Evolutionary conservation across 805 yeast genomes (phyloP), one percentile per base, ranked within the genome.

Genomic region (Myxozyma neotropica): DNA sequence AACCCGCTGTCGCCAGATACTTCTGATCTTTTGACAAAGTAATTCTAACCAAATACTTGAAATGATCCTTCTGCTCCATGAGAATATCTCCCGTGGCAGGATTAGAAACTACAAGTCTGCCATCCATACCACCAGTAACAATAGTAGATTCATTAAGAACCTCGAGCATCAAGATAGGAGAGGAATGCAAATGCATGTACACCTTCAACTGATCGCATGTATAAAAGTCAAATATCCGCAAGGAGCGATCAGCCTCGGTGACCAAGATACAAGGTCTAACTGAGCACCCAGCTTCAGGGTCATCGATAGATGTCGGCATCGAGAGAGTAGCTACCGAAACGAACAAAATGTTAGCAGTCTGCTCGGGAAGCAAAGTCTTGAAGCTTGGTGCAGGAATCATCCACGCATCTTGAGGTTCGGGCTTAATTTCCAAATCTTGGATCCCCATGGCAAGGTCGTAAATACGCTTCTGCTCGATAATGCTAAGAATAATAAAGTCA

Each of bases 51-150:
- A 80, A 71, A 48, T 78, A 70, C 64, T 80, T 73, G 26, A 67
- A 64, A 56, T 81, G 83, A 10, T 77, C 60, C 62, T 75, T 73
- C 2, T 65, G 36, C 35, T 72, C 71, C 15, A 49, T 56, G 5
- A 68, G 47, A 10, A 53, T 21, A 1, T 57, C 63, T 3, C 55
- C 55, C 4, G 62, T 57, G 2, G 33, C 53, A 4, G 71, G 36
- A 21, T 65, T 53, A 21, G 70, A 64, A 24, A 74, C 64, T 46
- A 71, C 70, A 1, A 79, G 66, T 38, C 68, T 70, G 6, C 87
- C 87, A 68, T 81, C 78, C 83, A 83, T 81, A 0, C 84, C 86
- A 48, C 81, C 79, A 13, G 80, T 69, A 6, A 79, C 56, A 0
- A 81, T 57, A 10, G 73, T 55, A 2, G 68, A 64, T 6, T 67